A percentile compares a stretch with the other conserved stretches of the same genome.
phyloP scores from a whole-genome alignment of 108 stramenopile species.

The Cyclotella baltica region DNA sequence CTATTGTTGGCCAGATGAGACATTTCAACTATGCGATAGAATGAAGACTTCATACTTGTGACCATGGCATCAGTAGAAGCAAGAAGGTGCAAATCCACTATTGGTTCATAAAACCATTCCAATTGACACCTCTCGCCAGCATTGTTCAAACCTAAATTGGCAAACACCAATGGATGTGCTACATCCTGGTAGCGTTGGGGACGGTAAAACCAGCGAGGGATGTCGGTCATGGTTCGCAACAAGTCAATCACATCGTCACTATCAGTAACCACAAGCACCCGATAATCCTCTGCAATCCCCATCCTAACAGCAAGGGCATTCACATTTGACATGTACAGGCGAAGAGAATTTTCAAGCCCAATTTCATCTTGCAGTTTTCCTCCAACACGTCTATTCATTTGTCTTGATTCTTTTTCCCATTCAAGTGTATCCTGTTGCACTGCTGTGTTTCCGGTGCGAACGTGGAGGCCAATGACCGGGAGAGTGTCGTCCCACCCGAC shows the following conservation, averaged over 20 bases:
- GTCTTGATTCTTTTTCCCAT: neutral
- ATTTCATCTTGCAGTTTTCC: neutral
- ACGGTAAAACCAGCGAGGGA: conserved; percentile 10
- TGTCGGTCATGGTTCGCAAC: neutral
- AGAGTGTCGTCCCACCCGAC: neutral
- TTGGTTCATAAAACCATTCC: neutral
- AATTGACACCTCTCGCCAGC: neutral
- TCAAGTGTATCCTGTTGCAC: neutral
- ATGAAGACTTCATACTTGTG: neutral
- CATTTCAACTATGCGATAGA: conserved; percentile 1
- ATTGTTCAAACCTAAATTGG: neutral
- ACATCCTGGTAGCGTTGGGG: neutral
- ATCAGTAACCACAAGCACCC: neutral
- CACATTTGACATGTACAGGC: neutral
- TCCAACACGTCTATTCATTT: neutral
- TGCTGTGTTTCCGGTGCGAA: neutral
- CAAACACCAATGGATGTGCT: conserved; percentile 1
- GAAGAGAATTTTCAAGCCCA: neutral
- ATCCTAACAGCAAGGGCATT: neutral
- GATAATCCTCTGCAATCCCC: neutral
- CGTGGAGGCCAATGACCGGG: conserved; percentile 3
- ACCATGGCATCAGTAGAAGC: neutral
- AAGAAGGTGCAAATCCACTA: conserved; percentile 1
- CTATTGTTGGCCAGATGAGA: neutral
- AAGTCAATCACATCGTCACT: neutral